phyloP scores from a whole-genome alignment of 208 protist genomes.

The Crithidia acanthocephali region DNA sequence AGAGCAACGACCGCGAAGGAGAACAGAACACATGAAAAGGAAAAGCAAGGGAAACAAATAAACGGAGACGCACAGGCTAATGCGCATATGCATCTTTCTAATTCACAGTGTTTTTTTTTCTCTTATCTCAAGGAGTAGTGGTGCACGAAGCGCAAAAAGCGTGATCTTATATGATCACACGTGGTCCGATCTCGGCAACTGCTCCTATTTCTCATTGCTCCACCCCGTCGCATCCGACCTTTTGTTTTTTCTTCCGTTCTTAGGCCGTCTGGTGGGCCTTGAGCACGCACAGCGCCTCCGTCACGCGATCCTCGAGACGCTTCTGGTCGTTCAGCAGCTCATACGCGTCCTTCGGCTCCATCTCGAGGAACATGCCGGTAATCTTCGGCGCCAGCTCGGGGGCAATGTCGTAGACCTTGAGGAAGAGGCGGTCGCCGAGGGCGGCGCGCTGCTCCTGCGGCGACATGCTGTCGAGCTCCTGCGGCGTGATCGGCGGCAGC shows the following conservation, averaged over 20 bases:
- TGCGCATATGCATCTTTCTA: background rate
- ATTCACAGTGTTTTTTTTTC: background rate
- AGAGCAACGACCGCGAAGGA: background rate
- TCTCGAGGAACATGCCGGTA: slow-evolving; percentile 91
- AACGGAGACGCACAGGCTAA: background rate
- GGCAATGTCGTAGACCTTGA: slow-evolving; percentile 86
- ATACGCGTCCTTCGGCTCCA: slow-evolving; percentile 73
- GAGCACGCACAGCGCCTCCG: slow-evolving; percentile 80
- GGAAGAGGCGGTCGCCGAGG: slow-evolving; percentile 88
- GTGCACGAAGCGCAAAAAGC: too few species aligned
- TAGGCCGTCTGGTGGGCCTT: slow-evolving; percentile 59
- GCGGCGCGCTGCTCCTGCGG: slow-evolving; percentile 91
- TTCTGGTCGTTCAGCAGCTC: slow-evolving; percentile 74
- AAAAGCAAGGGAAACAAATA: background rate
- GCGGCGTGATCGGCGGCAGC: slow-evolving; percentile 82
- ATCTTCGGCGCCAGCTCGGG: slow-evolving; percentile 89
- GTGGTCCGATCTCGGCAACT: background rate
- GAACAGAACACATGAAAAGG: background rate
- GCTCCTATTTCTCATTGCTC: background rate
- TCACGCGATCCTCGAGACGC: slow-evolving; percentile 71
- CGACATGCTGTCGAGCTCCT: slow-evolving; percentile 84
- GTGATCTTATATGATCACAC: too few species aligned
- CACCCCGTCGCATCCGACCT: background rate
- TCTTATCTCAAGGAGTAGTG: too few species aligned
- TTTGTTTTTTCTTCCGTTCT: background rate